Evolutionary conservation across 176 grass and related monocot species (phyloP).

Genomic region (Carex parvula): DNA sequence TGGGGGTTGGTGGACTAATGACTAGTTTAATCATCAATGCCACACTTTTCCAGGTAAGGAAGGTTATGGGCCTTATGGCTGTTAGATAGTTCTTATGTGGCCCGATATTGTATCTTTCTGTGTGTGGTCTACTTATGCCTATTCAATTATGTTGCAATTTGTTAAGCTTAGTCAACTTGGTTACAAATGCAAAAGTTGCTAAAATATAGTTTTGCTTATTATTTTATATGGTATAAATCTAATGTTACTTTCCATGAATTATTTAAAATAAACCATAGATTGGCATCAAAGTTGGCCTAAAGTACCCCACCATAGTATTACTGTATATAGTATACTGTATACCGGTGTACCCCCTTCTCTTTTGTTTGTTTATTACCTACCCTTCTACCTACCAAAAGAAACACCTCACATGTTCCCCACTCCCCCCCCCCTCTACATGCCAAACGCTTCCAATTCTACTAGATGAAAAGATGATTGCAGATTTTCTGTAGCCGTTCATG

Average conservation of each 20-base stretch:
- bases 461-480: neutral
- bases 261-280: neutral
- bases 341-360: neutral
- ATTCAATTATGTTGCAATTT: neutral
- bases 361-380: conserved; percentile 33
- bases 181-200: neutral
- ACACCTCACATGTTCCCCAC: conserved; percentile 68
- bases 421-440: conserved; percentile 32
- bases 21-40: conserved; percentile 25
- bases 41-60: conserved; percentile 23
- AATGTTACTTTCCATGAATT: neutral
- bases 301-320: conserved; percentile 14
- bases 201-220: neutral
- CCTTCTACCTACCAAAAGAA: conserved; percentile 36
- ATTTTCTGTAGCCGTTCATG: conserved; percentile 4
- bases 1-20: conserved; percentile 22
- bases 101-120: neutral
- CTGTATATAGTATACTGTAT: neutral
- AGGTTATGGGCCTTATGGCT: neutral
- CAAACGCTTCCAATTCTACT: conserved; percentile 14
- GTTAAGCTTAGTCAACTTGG: neutral
- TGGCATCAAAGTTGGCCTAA: conserved; percentile 17
- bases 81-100: neutral
- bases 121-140: neutral
- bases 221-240: neutral